Evolutionary conservation across 2,329 filamentous ascomycete species (phyloP).

Genomic region (Aspergillus sclerotialis): DNA sequence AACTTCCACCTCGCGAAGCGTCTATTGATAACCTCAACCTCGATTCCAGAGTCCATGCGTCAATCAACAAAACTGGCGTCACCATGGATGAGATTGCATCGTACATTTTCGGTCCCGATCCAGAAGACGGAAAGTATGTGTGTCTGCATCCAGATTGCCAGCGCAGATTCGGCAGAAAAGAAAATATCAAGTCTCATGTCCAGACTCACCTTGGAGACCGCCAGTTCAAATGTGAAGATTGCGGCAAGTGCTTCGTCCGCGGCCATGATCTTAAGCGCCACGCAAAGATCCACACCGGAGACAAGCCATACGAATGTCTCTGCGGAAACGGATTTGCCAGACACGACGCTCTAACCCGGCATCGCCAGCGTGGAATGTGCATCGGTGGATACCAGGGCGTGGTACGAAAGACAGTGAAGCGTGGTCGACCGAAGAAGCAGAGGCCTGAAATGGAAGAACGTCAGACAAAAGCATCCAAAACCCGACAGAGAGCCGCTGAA

Average conservation of each 20-base stretch:
- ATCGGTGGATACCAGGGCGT: slow-evolving; percentile 85
- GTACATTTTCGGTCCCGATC: slow-evolving; percentile 66
- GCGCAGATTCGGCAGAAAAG: slow-evolving; percentile 91
- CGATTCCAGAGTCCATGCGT: slow-evolving; percentile 53
- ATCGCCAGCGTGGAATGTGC: slow-evolving; percentile 94
- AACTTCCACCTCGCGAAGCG: slow-evolving; percentile 36
- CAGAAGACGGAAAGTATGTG: slow-evolving; percentile 69
- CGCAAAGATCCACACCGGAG: slow-evolving; percentile 92
- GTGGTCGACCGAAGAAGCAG: slow-evolving; percentile 58
- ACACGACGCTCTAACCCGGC: slow-evolving; percentile 88
- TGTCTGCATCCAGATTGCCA: slow-evolving; percentile 72
- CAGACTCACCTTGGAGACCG: slow-evolving; percentile 96
- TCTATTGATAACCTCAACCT: slow-evolving; percentile 44
- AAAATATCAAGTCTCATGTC: slow-evolving; percentile 97
- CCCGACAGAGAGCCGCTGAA: slow-evolving; percentile 38
- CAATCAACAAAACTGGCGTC: slow-evolving; percentile 71
- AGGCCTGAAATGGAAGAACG: slow-evolving; percentile 54
- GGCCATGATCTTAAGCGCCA: slow-evolving; percentile 97
- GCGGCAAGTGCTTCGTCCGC: slow-evolving; percentile 91
- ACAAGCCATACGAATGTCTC: slow-evolving; percentile 90
- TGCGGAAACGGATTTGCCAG: slow-evolving; percentile 93
- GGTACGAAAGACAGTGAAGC: slow-evolving; percentile 60
- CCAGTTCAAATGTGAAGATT: slow-evolving; percentile 89
- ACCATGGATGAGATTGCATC: slow-evolving; percentile 75
- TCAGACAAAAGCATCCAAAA: slow-evolving; percentile 49